Evolutionary conservation across 2,329 filamentous ascomycete species (phyloP).

Genomic region (Aureobasidium namibiae): DNA sequence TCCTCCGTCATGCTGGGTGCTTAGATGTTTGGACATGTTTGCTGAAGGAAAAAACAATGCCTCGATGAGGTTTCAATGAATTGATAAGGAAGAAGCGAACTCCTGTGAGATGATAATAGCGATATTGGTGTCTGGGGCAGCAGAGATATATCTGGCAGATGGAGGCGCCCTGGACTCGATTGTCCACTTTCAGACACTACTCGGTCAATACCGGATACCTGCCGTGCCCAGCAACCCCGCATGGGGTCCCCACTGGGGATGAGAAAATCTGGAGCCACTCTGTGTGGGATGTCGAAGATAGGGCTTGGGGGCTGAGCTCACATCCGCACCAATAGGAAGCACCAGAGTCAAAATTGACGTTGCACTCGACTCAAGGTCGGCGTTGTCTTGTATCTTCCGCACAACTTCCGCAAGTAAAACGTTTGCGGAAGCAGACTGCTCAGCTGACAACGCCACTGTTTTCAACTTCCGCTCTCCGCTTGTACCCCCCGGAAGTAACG

Average conservation of each 20-base stretch:
- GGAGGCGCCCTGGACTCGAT: background rate
- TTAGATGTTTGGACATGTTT: background rate
- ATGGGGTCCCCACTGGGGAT: background rate
- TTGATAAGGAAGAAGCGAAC: background rate
- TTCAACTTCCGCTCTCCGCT: background rate
- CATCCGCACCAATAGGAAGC: background rate
- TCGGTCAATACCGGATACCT: background rate
- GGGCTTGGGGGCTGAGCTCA: too few relatives aligned
- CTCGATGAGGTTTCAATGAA: background rate
- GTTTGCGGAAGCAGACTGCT: background rate
- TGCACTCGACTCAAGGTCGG: too few relatives aligned
- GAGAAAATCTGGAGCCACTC: too few relatives aligned
- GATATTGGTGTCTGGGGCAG: background rate
- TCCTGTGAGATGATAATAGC: background rate
- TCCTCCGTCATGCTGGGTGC: slow-evolving; percentile 1
- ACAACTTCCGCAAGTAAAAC: background rate
- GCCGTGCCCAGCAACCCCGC: background rate
- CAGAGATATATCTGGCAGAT: background rate
- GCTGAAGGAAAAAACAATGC: background rate
- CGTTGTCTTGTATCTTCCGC: background rate
- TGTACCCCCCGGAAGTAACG: too few relatives aligned
- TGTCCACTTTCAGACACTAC: background rate
- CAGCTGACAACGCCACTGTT: background rate
- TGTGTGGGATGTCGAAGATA: too few relatives aligned
- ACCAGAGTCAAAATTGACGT: too few relatives aligned